phyloP scores from a whole-genome alignment of 306 rosid genomes.

The Styphnolobium japonicum region DNA sequence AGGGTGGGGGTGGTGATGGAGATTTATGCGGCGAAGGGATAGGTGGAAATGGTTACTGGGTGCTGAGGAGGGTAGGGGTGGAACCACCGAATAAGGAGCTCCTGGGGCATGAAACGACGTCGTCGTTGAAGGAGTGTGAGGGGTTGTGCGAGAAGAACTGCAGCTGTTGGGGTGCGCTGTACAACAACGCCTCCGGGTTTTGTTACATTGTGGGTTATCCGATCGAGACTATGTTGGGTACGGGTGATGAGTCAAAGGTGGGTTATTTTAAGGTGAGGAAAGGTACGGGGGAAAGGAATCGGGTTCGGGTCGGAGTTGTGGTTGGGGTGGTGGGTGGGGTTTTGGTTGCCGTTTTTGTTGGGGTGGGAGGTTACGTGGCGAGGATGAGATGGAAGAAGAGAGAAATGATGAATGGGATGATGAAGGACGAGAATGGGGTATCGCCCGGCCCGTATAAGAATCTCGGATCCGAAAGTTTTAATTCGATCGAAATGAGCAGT shows the following conservation, averaged over 20 bases:
- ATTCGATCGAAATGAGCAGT: conserved; percentile 58
- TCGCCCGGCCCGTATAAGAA: conserved; percentile 86
- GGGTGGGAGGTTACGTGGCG: conserved; percentile 30
- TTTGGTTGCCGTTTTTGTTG: conserved; percentile 23
- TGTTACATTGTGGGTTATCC: conserved; percentile 67
- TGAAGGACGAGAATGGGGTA: too few species aligned
- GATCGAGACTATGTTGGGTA: conserved; percentile 53
- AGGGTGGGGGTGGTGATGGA: conserved; percentile 9
- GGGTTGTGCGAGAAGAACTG: conserved; percentile 55
- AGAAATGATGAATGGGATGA: too few species aligned
- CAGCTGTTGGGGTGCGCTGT: conserved; percentile 82
- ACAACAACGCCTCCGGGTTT: conserved; percentile 55
- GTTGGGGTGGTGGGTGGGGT: conserved; percentile 22
- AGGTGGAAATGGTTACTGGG: conserved; percentile 32
- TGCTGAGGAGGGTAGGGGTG: conserved; percentile 54
- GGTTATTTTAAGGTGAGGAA: conserved; percentile 81
- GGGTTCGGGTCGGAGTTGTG: conserved; percentile 37
- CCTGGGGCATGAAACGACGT: conserved; percentile 36
- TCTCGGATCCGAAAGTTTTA: conserved; percentile 74
- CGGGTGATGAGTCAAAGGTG: conserved; percentile 53
- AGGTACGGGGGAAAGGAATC: conserved; percentile 20
- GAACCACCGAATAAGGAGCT: conserved; percentile 67
- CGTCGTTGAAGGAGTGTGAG: conserved; percentile 59
- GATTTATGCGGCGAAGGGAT: conserved; percentile 67
- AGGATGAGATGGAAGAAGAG: conserved; percentile 32